Conservation (phyloP, 2,329 filamentous ascomycete genomes). For the Trichoderma sp. region DNA sequence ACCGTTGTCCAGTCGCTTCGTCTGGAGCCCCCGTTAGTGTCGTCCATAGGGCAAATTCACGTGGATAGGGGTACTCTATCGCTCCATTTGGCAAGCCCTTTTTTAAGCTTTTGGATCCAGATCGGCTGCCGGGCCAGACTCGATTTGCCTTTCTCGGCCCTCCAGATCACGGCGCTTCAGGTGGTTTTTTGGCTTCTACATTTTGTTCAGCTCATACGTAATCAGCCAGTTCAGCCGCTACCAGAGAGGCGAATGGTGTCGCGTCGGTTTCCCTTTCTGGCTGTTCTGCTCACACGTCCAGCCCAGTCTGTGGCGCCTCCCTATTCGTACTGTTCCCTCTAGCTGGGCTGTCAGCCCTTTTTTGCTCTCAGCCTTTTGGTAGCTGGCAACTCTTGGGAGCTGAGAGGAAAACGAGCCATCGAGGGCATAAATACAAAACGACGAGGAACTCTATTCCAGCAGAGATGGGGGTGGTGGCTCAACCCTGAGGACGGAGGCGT, state of each 20-base stretch:
- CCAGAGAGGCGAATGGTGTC: not conserved
- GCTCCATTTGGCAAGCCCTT: constrained; percentile 2
- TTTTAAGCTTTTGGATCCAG: constrained; percentile 19
- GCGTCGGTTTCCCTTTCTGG: not conserved
- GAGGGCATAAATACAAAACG: not conserved
- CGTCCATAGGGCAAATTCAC: constrained; percentile 6
- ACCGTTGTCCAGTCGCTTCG: not conserved
- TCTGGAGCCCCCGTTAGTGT: constrained; percentile 15
- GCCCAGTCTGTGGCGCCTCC: not conserved
- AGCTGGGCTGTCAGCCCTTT: not conserved
- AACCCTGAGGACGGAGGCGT: not conserved
- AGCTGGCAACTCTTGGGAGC: not conserved
- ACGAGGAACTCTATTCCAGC: not conserved
- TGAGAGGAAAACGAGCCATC: not conserved
- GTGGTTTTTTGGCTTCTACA: constrained; percentile 1
- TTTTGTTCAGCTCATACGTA: constrained; percentile 14
- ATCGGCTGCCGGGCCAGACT: constrained; percentile 11
- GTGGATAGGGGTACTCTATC: constrained; percentile 1
- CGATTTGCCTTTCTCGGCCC: constrained; percentile 9
- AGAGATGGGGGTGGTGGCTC: constrained; percentile 1
- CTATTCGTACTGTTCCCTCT: not conserved
- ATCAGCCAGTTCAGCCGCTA: constrained; percentile 13
- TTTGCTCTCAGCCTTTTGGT: not conserved
- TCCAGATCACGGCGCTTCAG: not conserved
- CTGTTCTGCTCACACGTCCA: not conserved